Base-by-base conservation (phyloP, 495 filamentous ascomycete species). In the Podospora anserina region DNA sequence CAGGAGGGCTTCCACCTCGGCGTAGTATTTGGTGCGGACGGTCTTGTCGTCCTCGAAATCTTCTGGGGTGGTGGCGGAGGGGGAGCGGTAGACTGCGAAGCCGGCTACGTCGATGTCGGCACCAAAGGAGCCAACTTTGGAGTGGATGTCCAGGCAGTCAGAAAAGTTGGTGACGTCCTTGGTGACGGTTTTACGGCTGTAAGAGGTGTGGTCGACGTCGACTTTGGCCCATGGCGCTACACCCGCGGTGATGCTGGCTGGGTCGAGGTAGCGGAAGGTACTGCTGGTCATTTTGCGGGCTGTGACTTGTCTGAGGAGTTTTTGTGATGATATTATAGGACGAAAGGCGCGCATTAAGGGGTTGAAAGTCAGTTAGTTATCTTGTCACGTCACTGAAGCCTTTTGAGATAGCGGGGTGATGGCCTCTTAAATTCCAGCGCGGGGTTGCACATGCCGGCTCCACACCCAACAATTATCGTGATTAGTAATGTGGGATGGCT, bases 1-100 rank as follows among this genome's bases (percentile, higher is more conserved):
- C 3, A 97, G 72, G 28, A 96, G 79, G 0, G 84, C 73, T 75
- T 92, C 88, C n/a, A 94, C 86, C 67, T 95, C 91, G 16, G 88
- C 86, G 84, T 96, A 97, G 82, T 96, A 97, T 34, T 81, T 78
- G 18, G 74, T 60, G 64, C 88, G 81, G 68, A 96, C 87, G 15
- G 82, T 77, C 2, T 79, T 81, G 69, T 93, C 89, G 60, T 87
- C 82, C 56, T 74, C 76, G 76, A 92, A 96, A 4, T 83, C 82
- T 26, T 77, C 75, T 71, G 88, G 86, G 0, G 75, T 68, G 3
- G 83, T 65, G 0, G 81, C 15, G 5, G 55, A 58, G 1, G 19
- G 77, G n/a, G 75, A 67, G 60, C 66, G 72, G 67, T 73, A 72
- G 1, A 81, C 71, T 0, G 79, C 77, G 71, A 84, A 84, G 20